phyloP scores from a whole-genome alignment of 2,329 filamentous ascomycete genomes.

The Penicillium sp. region DNA sequence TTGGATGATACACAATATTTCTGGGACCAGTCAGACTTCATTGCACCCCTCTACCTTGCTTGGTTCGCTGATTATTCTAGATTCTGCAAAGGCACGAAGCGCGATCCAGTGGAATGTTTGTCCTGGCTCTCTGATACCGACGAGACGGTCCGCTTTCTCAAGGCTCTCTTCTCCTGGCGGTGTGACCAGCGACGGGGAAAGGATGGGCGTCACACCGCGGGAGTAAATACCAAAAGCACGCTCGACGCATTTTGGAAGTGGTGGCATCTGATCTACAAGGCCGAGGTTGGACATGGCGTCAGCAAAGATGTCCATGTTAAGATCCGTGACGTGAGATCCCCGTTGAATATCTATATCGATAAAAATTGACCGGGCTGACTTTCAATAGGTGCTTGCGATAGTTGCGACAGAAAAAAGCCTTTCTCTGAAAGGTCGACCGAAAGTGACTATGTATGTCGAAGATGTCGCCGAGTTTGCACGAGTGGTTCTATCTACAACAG shows the following conservation, averaged over 20 bases:
- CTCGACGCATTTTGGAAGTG: slow-evolving; percentile 27
- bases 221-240: slow-evolving; percentile 21
- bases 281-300: slow-evolving; percentile 14
- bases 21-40: slow-evolving; percentile 24
- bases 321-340: slow-evolving; percentile 20
- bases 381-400: slow-evolving; percentile 28
- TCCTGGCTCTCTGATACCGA: slow-evolving; percentile 28
- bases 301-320: slow-evolving; percentile 23
- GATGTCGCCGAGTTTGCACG: slow-evolving; percentile 34
- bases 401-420: slow-evolving; percentile 30
- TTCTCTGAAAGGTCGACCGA: slow-evolving; percentile 17
- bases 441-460: slow-evolving; percentile 35
- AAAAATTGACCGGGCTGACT: slow-evolving; percentile 12
- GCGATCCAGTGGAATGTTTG: slow-evolving; percentile 20
- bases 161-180: slow-evolving; percentile 25
- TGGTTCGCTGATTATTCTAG: slow-evolving; percentile 20
- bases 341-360: slow-evolving; percentile 2
- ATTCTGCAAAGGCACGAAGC: slow-evolving; percentile 22
- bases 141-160: slow-evolving; percentile 30
- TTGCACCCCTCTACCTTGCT: not conserved
- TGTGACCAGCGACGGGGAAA: slow-evolving; percentile 19
- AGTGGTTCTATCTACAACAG: slow-evolving; percentile 31
- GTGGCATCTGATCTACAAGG: slow-evolving; percentile 28
- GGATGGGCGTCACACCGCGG: slow-evolving; percentile 8
- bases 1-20: slow-evolving; percentile 28